Conservation (phyloP, 2,329 filamentous ascomycete species). For the Calonectria fujianensis region DNA sequence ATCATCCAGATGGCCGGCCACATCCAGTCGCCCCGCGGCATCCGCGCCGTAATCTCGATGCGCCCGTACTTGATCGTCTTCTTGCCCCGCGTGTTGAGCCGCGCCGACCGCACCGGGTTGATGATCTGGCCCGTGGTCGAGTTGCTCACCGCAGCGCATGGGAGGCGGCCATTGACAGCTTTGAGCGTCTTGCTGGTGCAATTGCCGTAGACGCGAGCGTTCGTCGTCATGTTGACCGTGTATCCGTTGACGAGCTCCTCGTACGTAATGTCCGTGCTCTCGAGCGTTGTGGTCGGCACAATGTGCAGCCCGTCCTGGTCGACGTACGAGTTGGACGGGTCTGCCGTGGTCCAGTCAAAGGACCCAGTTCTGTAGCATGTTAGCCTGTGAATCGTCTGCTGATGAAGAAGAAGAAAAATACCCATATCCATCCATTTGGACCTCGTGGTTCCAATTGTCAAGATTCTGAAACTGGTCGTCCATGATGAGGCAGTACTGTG, state of each 20-base stretch:
- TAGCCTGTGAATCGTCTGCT: neutral
- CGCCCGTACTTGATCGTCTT: constrained; percentile 69
- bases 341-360: constrained; percentile 72
- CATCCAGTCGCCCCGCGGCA: constrained; percentile 73
- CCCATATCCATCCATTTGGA: constrained; percentile 63
- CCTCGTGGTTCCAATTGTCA: constrained; percentile 68
- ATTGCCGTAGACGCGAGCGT: constrained; percentile 54
- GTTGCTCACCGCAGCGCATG: constrained; percentile 65
- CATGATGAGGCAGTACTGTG: constrained; percentile 53
- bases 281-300: constrained; percentile 67
- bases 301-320: constrained; percentile 70
- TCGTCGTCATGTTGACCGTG: constrained; percentile 66
- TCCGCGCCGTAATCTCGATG: constrained; percentile 72
- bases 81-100: constrained; percentile 64
- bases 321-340: constrained; percentile 66
- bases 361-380: constrained; percentile 56
- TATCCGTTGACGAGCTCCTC: constrained; percentile 61
- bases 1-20: constrained; percentile 70
- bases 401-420: constrained; percentile 44
- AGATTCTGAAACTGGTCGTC: constrained; percentile 56
- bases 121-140: constrained; percentile 66
- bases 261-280: constrained; percentile 54
- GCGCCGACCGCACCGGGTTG: constrained; percentile 69
- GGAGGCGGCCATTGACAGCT: constrained; percentile 42
- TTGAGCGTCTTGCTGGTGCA: constrained; percentile 61